Conservation (phyloP, 306 rosid species). For the Rosa persica region DNA sequence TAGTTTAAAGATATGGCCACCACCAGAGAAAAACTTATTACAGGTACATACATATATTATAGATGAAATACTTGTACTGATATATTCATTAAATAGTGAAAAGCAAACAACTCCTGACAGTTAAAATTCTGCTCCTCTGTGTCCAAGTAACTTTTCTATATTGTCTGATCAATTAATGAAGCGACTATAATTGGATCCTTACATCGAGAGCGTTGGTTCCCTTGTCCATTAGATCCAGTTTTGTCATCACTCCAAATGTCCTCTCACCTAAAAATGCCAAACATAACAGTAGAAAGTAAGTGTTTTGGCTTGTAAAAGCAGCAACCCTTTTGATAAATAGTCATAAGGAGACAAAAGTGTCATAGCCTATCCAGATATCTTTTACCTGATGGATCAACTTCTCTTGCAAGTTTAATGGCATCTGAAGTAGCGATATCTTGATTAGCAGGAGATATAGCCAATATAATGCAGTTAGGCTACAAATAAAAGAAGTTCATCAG, state of each 20-base stretch:
- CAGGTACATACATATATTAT: neutral
- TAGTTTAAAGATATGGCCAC: slow-evolving; percentile 19
- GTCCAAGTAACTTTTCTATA: neutral
- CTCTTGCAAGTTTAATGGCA: slow-evolving; percentile 88
- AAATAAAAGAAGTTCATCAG: slow-evolving; percentile 43
- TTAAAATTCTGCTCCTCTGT: neutral
- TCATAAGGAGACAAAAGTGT: neutral
- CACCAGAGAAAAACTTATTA: slow-evolving; percentile 9
- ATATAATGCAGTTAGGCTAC: slow-evolving; percentile 90
- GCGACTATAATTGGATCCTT: slow-evolving; percentile 30
- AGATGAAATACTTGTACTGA: too few species aligned
- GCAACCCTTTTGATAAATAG: neutral
- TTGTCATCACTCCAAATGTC: slow-evolving; percentile 94
- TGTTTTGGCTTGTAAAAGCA: neutral
- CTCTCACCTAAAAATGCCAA: slow-evolving; percentile 71
- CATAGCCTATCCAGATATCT: slow-evolving; percentile 9
- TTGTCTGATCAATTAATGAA: neutral
- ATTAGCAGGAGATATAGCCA: slow-evolving; percentile 94
- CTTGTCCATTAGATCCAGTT: slow-evolving; percentile 94
- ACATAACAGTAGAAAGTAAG: slow-evolving; percentile 13
- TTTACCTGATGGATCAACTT: slow-evolving; percentile 88
- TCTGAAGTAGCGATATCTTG: slow-evolving; percentile 99
- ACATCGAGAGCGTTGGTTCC: slow-evolving; percentile 95
- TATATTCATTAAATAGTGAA: neutral
- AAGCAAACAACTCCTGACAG: slow-evolving; percentile 20